Evolutionary conservation across 2,329 filamentous ascomycete species (phyloP), one percentile per base, ranked within the genome.

Genomic region (Xylariaceae sp.): DNA sequence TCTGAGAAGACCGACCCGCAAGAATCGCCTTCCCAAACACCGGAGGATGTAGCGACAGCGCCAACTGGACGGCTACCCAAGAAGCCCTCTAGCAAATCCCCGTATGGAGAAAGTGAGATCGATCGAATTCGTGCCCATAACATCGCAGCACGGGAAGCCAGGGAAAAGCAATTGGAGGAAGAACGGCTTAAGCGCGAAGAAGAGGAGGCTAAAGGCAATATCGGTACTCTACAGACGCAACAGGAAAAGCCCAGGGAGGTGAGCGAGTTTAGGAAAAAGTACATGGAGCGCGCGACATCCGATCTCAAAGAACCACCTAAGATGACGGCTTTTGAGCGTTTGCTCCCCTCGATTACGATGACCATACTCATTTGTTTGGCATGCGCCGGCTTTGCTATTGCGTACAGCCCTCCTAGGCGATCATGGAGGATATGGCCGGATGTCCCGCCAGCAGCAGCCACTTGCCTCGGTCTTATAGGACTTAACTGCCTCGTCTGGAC

Each of bases 371-470:
- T 83, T 6, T 53, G 83, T 19, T 74, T 73, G 1, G 73, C 73
- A 52, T 74, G 78, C 44, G 73, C 73, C 4, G 73, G 74, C 18
- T 74, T 81, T 42, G 74, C 78, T n/a, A 67, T 71, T 20, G 70
- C 80, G 44, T 86, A 87, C 67, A 74, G 80, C 55, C 81, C 83
- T 6, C 79, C 80, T 10, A 75, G 57, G 67, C 75, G 64, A 69
- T 75, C 26, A 65, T 65, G 3, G 68, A 78, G 88, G 47, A 64
- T 89, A 40, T 84, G 81, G 68, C 84, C 84, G 1, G 82, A 86
- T 41, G 72, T 87, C 1, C 81, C 86, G 1, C 83, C 86, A 2
- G 79, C 86, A 14, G 78, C 82, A 2, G 85, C 86, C 12, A 91
- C 90, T 2, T 76, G 91, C n/a, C 75, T 79, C 32, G 75, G 77